A percentile compares a stretch with the other conserved stretches of the same genome.
phyloP scores from a whole-genome alignment of 306 rosid species.

The Prunus padus region DNA sequence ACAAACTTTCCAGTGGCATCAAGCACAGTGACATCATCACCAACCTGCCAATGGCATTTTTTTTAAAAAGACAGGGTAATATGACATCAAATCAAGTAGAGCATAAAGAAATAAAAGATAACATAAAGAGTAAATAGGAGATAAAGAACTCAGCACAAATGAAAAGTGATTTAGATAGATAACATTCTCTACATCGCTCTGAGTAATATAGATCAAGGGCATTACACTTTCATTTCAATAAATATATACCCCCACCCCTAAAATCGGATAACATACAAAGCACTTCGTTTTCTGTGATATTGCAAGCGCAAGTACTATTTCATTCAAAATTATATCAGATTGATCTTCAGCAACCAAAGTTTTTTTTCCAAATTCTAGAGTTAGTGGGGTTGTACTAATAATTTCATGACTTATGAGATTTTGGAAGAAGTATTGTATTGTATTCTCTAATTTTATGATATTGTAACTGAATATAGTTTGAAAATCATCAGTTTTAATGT shows the following conservation, averaged over 20 bases:
- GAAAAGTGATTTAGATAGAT: background rate
- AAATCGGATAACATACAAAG: background rate
- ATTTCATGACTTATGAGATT: background rate
- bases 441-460: background rate
- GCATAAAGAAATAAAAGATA: background rate
- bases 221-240: background rate
- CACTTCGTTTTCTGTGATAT: background rate
- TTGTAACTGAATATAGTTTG: background rate
- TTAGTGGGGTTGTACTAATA: background rate
- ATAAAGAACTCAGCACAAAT: background rate
- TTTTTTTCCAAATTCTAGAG: background rate
- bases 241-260: background rate
- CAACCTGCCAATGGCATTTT: slow-evolving; percentile 48
- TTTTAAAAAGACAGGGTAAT: slow-evolving; percentile 1
- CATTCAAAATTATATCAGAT: background rate
- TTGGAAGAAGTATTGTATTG: too few species aligned
- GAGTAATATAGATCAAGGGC: background rate
- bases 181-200: background rate
- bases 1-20: slow-evolving; percentile 92
- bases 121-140: background rate
- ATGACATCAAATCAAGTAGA: slow-evolving; percentile 15
- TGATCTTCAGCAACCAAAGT: too few species aligned
- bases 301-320: background rate
- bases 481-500: background rate
- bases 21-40: slow-evolving; percentile 72